Evolutionary conservation across 164 flowering plant species (phyloP).

Genomic region (Euptelea pleiosperma): DNA sequence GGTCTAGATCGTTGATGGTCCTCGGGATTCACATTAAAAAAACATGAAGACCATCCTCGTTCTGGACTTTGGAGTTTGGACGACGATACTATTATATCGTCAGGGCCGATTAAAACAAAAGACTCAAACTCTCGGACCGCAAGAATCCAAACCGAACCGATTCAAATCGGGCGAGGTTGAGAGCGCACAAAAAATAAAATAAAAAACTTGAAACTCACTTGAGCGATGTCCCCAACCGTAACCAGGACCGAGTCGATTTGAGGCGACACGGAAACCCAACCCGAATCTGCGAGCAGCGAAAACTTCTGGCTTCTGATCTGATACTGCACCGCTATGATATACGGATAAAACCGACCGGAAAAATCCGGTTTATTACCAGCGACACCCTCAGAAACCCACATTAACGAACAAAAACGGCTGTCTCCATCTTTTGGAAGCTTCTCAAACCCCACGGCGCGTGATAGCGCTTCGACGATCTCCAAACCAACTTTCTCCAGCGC

Average conservation of each 20-base stretch:
- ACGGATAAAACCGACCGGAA: slow-evolving; percentile 59
- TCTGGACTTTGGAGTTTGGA: too few species aligned
- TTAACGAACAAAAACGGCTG: slow-evolving; percentile 31
- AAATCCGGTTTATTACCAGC: slow-evolving; percentile 19
- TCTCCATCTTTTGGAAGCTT: slow-evolving; percentile 39
- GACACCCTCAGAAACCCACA: slow-evolving; percentile 54
- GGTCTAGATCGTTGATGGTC: too few species aligned
- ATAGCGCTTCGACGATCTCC: slow-evolving; percentile 39
- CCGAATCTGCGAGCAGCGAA: slow-evolving; percentile 57
- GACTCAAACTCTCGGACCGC: not conserved
- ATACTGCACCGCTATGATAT: slow-evolving; percentile 55
- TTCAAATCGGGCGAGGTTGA: not conserved
- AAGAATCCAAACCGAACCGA: not conserved
- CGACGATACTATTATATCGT: too few species aligned
- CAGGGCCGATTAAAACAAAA: not conserved
- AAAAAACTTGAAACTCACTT: slow-evolving; percentile 31
- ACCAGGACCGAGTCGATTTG: slow-evolving; percentile 58
- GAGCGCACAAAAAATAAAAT: not conserved
- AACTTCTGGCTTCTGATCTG: slow-evolving; percentile 44
- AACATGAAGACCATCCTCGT: too few species aligned
- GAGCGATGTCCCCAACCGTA: slow-evolving; percentile 79
- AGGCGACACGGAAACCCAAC: slow-evolving; percentile 59
- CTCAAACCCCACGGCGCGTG: slow-evolving; percentile 44
- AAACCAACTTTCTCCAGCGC: slow-evolving; percentile 56
- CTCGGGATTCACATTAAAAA: too few species aligned